Evolutionary conservation across 2,329 filamentous ascomycete species (phyloP).

Genomic region (Paraphaeosphaeria minitans): DNA sequence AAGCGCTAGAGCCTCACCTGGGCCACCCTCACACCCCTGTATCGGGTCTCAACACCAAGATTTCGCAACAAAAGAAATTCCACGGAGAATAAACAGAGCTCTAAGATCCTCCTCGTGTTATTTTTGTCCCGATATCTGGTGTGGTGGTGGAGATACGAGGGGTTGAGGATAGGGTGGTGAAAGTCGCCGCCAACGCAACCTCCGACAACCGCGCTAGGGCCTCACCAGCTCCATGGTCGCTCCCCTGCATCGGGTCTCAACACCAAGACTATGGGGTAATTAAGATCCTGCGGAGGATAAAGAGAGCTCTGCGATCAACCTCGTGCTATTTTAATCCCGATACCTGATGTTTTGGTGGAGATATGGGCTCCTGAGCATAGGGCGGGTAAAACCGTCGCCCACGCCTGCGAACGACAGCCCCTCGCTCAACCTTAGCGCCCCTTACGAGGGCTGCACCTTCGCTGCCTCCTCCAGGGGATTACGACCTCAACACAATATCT

Average conservation of each 20-base stretch:
- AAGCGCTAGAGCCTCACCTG: slow-evolving; percentile 1
- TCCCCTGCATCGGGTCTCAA: not conserved
- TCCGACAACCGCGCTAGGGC: slow-evolving; percentile 1
- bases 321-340: not conserved
- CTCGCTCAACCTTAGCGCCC: not conserved
- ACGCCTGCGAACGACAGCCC: not conserved
- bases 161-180: not conserved
- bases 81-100: not conserved
- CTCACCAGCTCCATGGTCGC: not conserved
- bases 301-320: not conserved
- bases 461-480: not conserved
- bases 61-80: not conserved
- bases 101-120: not conserved
- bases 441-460: not conserved
- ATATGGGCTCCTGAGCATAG: not conserved
- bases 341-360: slow-evolving; percentile 3
- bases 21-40: not conserved
- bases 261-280: not conserved
- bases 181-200: too few species aligned
- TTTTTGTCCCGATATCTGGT: not conserved
- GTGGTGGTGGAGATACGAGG: not conserved
- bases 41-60: not conserved
- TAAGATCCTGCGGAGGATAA: not conserved
- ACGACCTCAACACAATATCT: not conserved
- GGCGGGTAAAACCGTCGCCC: not conserved